Evolutionary conservation across 441 rosid genomes (phyloP).

Genomic region (Hura crepitans): DNA sequence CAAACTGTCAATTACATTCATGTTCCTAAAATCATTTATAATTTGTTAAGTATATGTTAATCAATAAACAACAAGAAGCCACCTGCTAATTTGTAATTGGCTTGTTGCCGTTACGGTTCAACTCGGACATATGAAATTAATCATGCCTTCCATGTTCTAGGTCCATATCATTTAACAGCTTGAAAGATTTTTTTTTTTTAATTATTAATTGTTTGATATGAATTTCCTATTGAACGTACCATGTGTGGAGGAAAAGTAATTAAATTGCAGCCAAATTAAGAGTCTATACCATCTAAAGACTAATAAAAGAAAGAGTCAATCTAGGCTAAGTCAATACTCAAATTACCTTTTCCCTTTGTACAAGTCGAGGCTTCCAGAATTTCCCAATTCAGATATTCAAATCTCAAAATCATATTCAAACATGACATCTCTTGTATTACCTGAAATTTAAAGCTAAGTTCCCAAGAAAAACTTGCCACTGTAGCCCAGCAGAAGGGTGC

Average conservation of each 20-base stretch:
- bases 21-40: too few species aligned
- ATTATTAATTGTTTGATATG: background rate
- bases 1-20: too few species aligned
- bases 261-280: background rate
- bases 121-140: background rate
- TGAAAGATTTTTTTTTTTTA: background rate
- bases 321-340: constrained; percentile 13
- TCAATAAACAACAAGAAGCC: too few species aligned
- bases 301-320: background rate
- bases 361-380: constrained; percentile 14
- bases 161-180: constrained; percentile 7
- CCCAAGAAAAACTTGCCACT: background rate
- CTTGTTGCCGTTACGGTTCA: background rate
- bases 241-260: background rate
- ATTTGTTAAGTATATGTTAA: too few species aligned
- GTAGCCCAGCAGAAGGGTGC: constrained; percentile 14
- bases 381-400: background rate
- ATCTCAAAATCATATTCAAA: constrained; percentile 9
- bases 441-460: background rate
- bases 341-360: background rate
- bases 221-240: background rate
- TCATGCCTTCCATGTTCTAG: constrained; percentile 12
- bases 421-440: background rate
- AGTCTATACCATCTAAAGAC: background rate
- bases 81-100: too few species aligned